Percentiles rank a stretch among this genome's conserved stretches.
phyloP scores from a whole-genome alignment of 139 green algal genomes.

The Zygnema circumcarinatum region DNA sequence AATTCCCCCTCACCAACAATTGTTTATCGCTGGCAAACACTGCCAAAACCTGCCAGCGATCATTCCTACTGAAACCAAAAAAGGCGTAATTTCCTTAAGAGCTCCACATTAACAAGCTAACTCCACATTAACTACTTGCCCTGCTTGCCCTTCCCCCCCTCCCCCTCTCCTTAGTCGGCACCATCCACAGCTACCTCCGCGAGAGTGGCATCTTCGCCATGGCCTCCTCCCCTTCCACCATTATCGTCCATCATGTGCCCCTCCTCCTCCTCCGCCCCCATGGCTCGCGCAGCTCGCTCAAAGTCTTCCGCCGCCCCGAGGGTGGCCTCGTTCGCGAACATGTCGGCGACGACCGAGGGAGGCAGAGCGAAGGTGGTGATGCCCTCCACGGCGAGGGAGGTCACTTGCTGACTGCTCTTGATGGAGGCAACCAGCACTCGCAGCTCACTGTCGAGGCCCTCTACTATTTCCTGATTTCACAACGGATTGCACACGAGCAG shows the following conservation, averaged over 20 bases:
- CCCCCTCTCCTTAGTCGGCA: not conserved
- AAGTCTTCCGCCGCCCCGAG: constrained; percentile 35
- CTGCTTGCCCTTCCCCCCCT: no score
- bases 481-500: no score
- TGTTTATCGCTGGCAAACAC: no score
- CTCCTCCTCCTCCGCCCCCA: not conserved
- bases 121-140: no score
- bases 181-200: not conserved
- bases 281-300: constrained; percentile 5
- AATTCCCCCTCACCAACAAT: not conserved
- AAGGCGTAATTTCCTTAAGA: no score
- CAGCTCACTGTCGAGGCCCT: constrained; percentile 45
- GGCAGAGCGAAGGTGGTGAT: constrained; percentile 84
- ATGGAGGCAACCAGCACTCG: constrained; percentile 80
- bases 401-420: constrained; percentile 66
- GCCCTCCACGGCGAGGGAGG: constrained; percentile 68
- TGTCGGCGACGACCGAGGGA: constrained; percentile 66
- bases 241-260: not conserved
- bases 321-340: constrained; percentile 54
- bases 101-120: no score
- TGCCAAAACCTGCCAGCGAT: no score
- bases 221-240: no score
- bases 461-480: constrained; percentile 7
- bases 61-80: no score
- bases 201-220: not conserved